phyloP scores from a whole-genome alignment of 1,139 yeast genomes.

The Magnusiomyces fungicola region DNA sequence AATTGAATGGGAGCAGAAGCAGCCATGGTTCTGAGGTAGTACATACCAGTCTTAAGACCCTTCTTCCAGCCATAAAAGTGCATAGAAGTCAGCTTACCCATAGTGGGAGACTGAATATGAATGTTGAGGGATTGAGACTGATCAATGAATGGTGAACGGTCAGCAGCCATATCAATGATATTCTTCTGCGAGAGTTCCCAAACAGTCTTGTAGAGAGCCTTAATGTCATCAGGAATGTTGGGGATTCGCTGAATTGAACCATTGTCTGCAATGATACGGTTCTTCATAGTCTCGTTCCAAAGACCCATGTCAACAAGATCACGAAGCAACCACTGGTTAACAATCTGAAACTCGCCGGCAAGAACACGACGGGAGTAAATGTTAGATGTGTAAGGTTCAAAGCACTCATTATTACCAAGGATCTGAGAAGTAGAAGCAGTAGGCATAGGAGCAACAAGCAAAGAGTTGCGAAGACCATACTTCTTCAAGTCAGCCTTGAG shows the following conservation, averaged over 20 bases:
- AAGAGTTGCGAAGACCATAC: constrained; percentile 72
- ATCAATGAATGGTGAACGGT: constrained; percentile 86
- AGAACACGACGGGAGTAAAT: constrained; percentile 79
- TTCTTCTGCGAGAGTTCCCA: constrained; percentile 93
- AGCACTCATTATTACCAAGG: constrained; percentile 82
- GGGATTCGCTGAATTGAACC: constrained; percentile 82
- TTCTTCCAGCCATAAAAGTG: constrained; percentile 97
- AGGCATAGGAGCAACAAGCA: constrained; percentile 89
- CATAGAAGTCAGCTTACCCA: constrained; percentile 93
- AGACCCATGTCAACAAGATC: constrained; percentile 78
- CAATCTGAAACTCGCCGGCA: constrained; percentile 85
- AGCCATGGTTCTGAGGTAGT: constrained; percentile 86
- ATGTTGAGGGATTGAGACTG: constrained; percentile 91
- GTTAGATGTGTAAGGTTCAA: constrained; percentile 86
- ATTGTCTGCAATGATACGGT: constrained; percentile 65
- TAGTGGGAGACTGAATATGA: constrained; percentile 77
- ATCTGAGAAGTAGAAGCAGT: constrained; percentile 92
- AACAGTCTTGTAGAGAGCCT: constrained; percentile 80
- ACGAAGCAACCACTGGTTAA: constrained; percentile 71
- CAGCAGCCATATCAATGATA: constrained; percentile 92
- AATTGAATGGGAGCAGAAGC: constrained; percentile 92
- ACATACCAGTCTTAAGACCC: constrained; percentile 97
- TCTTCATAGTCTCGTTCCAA: constrained; percentile 78
- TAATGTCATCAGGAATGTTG: constrained; percentile 68
- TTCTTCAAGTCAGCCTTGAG: constrained; percentile 52